Conservation (phyloP, 2,329 filamentous ascomycete species). For the Calonectria montana region DNA sequence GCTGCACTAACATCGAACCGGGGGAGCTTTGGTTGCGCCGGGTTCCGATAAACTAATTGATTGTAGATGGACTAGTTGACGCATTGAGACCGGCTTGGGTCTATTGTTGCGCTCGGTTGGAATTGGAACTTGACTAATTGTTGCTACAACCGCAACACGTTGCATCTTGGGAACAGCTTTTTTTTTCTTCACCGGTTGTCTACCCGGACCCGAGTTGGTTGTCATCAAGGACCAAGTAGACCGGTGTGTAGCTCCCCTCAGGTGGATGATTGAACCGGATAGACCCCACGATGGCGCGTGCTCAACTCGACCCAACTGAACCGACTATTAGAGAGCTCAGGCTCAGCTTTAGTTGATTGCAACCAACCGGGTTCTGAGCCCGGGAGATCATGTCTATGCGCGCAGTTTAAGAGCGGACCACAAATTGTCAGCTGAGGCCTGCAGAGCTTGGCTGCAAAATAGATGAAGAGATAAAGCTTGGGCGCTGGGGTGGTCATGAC, state of each 20-base stretch:
- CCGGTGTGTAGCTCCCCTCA: slow-evolving; percentile 1
- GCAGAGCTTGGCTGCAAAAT: slow-evolving; percentile 23
- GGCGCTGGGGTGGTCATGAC: slow-evolving; percentile 26
- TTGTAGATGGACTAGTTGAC: neutral
- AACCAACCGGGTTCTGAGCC: slow-evolving; percentile 3
- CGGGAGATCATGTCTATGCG: slow-evolving; percentile 13
- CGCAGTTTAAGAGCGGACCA: neutral
- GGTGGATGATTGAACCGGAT: slow-evolving; percentile 1
- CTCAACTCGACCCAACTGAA: neutral
- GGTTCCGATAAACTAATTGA: neutral
- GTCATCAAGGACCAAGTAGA: neutral
- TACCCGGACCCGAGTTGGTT: neutral
- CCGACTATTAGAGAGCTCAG: neutral
- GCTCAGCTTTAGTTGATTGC: neutral
- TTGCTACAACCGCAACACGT: neutral
- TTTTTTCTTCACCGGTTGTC: neutral
- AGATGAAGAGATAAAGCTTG: slow-evolving; percentile 16
- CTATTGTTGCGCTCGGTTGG: neutral
- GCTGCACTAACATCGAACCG: neutral
- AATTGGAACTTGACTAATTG: neutral
- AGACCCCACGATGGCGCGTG: slow-evolving; percentile 9
- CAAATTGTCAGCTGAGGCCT: slow-evolving; percentile 19
- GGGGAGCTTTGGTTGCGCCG: neutral
- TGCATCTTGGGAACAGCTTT: neutral
- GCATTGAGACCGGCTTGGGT: neutral